Conservation (phyloP, 495 filamentous ascomycete genomes). For the Cladorrhinum samala region DNA sequence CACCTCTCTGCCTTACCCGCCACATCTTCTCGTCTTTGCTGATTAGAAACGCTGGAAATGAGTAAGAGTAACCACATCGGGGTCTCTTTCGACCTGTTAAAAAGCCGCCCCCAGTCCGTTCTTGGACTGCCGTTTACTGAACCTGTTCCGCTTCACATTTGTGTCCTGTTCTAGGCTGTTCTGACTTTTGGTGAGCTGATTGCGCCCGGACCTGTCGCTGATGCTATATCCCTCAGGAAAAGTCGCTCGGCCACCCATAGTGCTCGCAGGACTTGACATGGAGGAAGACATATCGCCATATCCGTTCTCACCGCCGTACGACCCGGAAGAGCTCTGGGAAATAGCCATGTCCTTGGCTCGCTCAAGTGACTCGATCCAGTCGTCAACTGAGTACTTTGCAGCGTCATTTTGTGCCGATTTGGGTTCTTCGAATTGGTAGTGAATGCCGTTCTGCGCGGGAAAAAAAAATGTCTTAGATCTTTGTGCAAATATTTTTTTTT, state of each 20-base stretch:
- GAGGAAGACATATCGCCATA: slow-evolving; percentile 67
- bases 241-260: slow-evolving; percentile 47
- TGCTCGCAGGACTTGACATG: slow-evolving; percentile 70
- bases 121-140: slow-evolving; percentile 85
- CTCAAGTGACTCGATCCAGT: slow-evolving; percentile 84
- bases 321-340: slow-evolving; percentile 58
- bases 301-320: slow-evolving; percentile 63
- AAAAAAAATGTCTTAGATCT: not conserved
- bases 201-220: slow-evolving; percentile 45
- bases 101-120: slow-evolving; percentile 68
- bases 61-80: not conserved
- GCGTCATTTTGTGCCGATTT: slow-evolving; percentile 27
- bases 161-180: slow-evolving; percentile 52
- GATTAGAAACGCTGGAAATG: not conserved
- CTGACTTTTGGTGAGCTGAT: slow-evolving; percentile 49
- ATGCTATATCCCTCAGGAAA: slow-evolving; percentile 39
- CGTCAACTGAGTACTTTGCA: slow-evolving; percentile 55
- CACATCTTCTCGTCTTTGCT: not conserved
- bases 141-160: slow-evolving; percentile 59
- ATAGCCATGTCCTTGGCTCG: slow-evolving; percentile 74
- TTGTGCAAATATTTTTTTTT: not conserved
- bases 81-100: not conserved
- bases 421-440: slow-evolving; percentile 80
- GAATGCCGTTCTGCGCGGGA: slow-evolving; percentile 65
- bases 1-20: not conserved